Percentiles rank a stretch among this genome's conserved stretches.
Evolutionary conservation across 2,329 filamentous ascomycete species (phyloP).

Genomic region (Claviceps lovelessii): DNA sequence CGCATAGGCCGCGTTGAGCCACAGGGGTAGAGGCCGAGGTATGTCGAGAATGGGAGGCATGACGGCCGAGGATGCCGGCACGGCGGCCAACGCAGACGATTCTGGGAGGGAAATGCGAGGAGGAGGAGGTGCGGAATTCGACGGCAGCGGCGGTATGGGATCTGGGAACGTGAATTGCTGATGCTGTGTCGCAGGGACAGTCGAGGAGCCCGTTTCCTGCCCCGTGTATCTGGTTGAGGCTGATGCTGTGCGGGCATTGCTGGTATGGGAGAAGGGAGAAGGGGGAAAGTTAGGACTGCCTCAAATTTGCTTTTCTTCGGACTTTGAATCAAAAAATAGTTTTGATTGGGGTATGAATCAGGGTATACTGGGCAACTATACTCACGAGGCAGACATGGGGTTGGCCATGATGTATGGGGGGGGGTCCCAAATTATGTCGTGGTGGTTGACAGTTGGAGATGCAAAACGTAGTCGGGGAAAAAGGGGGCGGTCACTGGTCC

Average conservation of each 20-base stretch:
- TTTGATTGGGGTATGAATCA: no score
- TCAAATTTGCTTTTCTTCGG: background rate
- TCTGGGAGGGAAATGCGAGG: background rate
- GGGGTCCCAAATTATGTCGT: background rate
- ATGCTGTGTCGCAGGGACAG: background rate
- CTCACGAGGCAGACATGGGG: conserved; percentile 2
- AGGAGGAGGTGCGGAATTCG: background rate
- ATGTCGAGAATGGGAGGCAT: background rate
- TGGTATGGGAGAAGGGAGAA: background rate
- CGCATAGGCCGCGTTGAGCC: conserved; percentile 60
- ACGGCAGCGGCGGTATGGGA: background rate
- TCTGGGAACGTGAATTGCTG: background rate
- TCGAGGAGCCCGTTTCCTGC: background rate
- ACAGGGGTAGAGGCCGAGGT: conserved; percentile 55
- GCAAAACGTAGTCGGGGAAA: no score
- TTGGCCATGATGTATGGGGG: background rate
- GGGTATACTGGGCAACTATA: background rate
- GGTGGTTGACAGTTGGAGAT: background rate
- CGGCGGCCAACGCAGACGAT: background rate
- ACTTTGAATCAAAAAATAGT: no score
- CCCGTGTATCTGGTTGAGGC: background rate
- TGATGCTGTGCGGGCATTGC: conserved; percentile 1
- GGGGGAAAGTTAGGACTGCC: background rate
- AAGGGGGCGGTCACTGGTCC: no score
- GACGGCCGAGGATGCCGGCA: background rate